Evolutionary conservation across 192 early-diverging fungal genomes (phyloP).

Genomic region (Backusella parvicylindrica): DNA sequence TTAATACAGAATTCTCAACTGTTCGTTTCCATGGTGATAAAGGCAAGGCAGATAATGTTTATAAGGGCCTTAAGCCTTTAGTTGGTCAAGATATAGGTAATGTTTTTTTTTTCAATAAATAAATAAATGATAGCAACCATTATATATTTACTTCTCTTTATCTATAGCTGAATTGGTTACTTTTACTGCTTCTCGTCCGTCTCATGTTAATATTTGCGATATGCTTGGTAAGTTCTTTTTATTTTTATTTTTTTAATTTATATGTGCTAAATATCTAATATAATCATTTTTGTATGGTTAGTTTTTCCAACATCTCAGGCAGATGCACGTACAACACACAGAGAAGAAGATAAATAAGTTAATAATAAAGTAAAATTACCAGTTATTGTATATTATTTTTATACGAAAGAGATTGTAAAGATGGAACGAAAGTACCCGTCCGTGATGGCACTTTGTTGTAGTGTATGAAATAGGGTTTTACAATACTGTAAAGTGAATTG

Average conservation of each 20-base stretch:
- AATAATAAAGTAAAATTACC: not conserved
- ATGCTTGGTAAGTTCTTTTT: slow-evolving; percentile 32
- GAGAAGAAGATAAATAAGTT: not conserved
- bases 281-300: not conserved
- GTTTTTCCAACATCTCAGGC: not conserved
- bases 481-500: too few species aligned
- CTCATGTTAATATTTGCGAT: slow-evolving; percentile 73
- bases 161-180: slow-evolving; percentile 62
- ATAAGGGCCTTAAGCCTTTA: slow-evolving; percentile 72
- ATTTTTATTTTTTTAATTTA: not conserved
- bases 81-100: slow-evolving; percentile 67
- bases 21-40: slow-evolving; percentile 74
- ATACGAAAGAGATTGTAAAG: too few species aligned
- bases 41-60: slow-evolving; percentile 64
- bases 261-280: not conserved
- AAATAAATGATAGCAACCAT: not conserved
- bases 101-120: not conserved
- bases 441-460: too few species aligned
- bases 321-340: not conserved
- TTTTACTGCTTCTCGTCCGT: slow-evolving; percentile 72
- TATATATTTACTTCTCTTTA: not conserved
- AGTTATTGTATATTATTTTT: not conserved
- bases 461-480: too few species aligned
- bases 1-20: slow-evolving; percentile 90
- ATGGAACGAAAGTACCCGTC: too few species aligned